These are phyloP conservation scores for Aspergillus nidulans DNA, from an alignment of 495 filamentous ascomycete species.

Conservation along the genomic window DNA sequence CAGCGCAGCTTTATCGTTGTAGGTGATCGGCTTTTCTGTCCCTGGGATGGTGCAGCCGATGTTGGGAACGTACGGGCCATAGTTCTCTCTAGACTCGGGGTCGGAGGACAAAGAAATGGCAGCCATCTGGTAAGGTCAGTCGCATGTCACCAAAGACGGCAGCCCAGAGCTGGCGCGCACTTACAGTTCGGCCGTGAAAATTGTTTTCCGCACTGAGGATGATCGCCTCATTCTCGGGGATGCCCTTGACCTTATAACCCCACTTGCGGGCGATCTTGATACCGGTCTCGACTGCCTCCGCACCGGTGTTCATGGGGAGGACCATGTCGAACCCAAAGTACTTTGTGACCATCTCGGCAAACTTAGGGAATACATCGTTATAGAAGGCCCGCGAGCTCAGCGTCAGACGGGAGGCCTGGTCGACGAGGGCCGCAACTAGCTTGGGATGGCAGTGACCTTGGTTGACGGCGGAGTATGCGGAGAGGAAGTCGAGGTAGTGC, in stretches of 20 bases:
- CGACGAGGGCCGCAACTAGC: slow-evolving; percentile 80
- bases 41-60: slow-evolving; percentile 75
- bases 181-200: slow-evolving; percentile 93
- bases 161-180: slow-evolving; percentile 24
- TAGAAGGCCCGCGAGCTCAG: slow-evolving; percentile 95
- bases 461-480: slow-evolving; percentile 96
- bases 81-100: slow-evolving; percentile 92
- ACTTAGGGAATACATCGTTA: slow-evolving; percentile 97
- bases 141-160: not conserved
- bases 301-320: slow-evolving; percentile 97
- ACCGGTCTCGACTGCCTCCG: slow-evolving; percentile 96
- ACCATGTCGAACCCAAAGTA: slow-evolving; percentile 98
- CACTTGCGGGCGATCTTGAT: slow-evolving; percentile 98
- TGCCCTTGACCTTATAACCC: slow-evolving; percentile 96
- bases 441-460: slow-evolving; percentile 98
- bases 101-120: slow-evolving; percentile 94
- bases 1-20: slow-evolving; percentile 78
- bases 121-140: slow-evolving; percentile 61
- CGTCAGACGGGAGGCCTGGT: slow-evolving; percentile 86
- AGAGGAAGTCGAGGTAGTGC: slow-evolving; percentile 96
- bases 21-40: slow-evolving; percentile 74
- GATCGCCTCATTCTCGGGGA: slow-evolving; percentile 76
- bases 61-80: slow-evolving; percentile 89
- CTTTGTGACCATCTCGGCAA: slow-evolving; percentile 85
- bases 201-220: slow-evolving; percentile 85